Percentiles rank a stretch among this genome's conserved stretches.
Conservation (phyloP, 768 basidiomycete species). For the Tephrocybe sp. region DNA sequence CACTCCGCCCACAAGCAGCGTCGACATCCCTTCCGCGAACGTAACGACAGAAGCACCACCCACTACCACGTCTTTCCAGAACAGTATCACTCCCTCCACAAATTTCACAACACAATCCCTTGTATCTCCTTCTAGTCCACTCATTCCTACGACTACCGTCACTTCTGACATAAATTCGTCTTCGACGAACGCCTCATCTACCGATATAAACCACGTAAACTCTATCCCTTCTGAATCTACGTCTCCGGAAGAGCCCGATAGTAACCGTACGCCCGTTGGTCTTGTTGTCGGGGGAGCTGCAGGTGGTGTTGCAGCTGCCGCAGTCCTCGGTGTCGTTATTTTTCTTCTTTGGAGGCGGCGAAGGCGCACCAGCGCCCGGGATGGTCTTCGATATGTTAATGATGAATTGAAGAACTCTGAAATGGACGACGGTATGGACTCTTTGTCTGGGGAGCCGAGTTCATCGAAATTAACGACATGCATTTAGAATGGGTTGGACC, state of each 20-base stretch:
- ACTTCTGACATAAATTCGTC: neutral
- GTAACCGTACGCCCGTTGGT: neutral
- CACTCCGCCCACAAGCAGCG: neutral
- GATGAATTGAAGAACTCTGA: no score
- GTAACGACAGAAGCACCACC: neutral
- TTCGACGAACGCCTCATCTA: neutral
- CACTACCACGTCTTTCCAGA: neutral
- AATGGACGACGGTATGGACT: no score
- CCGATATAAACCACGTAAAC: neutral
- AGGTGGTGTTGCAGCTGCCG: no score
- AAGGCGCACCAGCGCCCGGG: no score
- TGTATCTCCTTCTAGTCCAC: neutral
- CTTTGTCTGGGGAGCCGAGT: no score
- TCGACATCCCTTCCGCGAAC: neutral
- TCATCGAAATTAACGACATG: no score
- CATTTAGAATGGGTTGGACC: slow-evolving; percentile 7
- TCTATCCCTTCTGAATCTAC: neutral
- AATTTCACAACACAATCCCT: neutral
- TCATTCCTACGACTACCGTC: neutral
- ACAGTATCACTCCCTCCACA: neutral
- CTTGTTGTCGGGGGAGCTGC: no score
- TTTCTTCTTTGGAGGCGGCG: no score
- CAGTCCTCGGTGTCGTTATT: no score
- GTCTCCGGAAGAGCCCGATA: neutral
- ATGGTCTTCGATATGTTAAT: no score